Evolutionary conservation across 2,329 filamentous ascomycete species (phyloP), one percentile per base, ranked within the genome.

Genomic region (Fusarium staphyleae): DNA sequence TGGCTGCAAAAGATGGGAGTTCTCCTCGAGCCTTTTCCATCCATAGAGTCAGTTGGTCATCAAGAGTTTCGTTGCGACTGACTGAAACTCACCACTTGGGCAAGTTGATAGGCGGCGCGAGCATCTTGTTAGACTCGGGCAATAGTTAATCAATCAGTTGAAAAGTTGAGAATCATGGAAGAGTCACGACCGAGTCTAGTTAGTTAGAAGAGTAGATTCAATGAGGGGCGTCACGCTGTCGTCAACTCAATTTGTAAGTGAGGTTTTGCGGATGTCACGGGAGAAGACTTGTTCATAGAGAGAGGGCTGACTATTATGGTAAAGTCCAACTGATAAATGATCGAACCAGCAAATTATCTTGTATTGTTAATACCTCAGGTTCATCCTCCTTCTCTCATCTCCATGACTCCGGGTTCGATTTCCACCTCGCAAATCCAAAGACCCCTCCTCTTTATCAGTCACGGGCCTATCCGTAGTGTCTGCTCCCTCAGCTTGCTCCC

Each of bases 1-100:
- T 0, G 95, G 95, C 73, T 96, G 86, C 52, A 97, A 85, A 57
- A 98, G 87, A 72, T 98, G 93, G 0, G 89, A 88, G 75, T 98
- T 98, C 72, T 93, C 85, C 68, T 91, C 83, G 33, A 99, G 87
- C 93, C 93, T 97, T 24, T 30, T 44, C 19, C 39, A 57, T 41
- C 43, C 24, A 19, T 37, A 24, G 5, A 34, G 34, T 36, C 12
- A 46, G 48, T 58, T 42, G 50, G 50, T 50, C 28, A 62, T 43
- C 46, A 30, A 43, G 16, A 34, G 41, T 46, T 34, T 32, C 26
- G 42, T 12, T 22, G 40, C 26, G 26, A 18, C n/a, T 16, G n/a
- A 28, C n/a, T 32, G 19, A 50, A 48, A 72, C 78, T 76, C 62
- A 84, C 82, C 82, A 85, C 69, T 83, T 85, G 54, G 81, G 81